Percentiles rank a stretch among this genome's conserved stretches.
These are phyloP conservation scores for Sporobolomyces pararoseus DNA, from an alignment of 768 basidiomycete species.

Conservation along the genomic window DNA sequence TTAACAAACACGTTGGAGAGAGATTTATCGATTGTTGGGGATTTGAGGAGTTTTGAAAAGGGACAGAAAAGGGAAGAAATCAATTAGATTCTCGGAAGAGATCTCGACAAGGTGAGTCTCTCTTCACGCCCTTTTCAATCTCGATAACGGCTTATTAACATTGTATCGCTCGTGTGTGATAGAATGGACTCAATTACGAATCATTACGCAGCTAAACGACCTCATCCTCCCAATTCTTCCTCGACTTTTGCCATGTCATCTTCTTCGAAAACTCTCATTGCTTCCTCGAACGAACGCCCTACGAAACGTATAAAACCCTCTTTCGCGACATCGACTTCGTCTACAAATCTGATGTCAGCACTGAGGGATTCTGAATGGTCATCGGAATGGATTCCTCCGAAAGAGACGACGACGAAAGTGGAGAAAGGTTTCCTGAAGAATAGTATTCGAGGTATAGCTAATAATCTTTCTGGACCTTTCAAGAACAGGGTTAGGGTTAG, in stretches of 20 bases:
- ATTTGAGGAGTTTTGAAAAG: constrained; percentile 63
- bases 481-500: too few species aligned
- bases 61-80: constrained; percentile 64
- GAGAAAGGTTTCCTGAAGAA: background rate
- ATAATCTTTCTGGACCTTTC: too few species aligned
- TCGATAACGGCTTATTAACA: background rate
- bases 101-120: constrained; percentile 58
- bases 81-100: constrained; percentile 60
- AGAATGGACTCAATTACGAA: too few species aligned
- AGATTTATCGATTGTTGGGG: constrained; percentile 70
- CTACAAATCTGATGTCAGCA: background rate
- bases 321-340: background rate
- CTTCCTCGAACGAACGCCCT: too few species aligned
- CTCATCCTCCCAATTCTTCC: background rate
- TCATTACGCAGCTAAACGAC: background rate
- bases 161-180: too few species aligned
- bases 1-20: constrained; percentile 57
- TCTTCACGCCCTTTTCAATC: background rate
- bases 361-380: constrained; percentile 3
- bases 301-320: background rate
- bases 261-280: too few species aligned
- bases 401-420: background rate
- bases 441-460: too few species aligned
- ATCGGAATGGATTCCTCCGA: too few species aligned
- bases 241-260: background rate